Conservation (phyloP, 2,329 filamentous ascomycete species). For the Pseudopyrenochaeta lycopersici region DNA sequence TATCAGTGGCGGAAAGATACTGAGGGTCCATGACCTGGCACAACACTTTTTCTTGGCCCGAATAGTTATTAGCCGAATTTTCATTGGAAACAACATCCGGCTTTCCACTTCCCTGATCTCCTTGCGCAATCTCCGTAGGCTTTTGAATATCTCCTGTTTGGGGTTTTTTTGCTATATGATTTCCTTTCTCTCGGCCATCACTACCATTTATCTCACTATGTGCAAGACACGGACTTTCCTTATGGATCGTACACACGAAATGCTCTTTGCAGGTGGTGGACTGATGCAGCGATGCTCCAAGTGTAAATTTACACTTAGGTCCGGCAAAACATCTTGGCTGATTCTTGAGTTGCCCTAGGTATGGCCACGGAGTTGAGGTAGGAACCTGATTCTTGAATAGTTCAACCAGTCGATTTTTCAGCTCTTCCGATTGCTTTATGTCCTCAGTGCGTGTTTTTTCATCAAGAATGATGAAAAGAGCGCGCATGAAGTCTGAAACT, state of each 20-base stretch:
- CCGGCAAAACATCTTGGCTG: background rate
- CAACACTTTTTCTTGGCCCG: background rate
- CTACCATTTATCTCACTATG: background rate
- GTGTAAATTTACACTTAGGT: background rate
- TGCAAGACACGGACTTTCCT: background rate
- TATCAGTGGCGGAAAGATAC: background rate
- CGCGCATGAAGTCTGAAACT: slow-evolving; percentile 5
- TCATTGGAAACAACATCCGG: too few relatives aligned
- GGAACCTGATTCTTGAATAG: too few relatives aligned
- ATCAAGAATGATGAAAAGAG: slow-evolving; percentile 3
- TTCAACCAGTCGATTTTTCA: too few relatives aligned
- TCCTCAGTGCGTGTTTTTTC: slow-evolving; percentile 5
- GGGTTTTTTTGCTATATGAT: background rate
- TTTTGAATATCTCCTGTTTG: background rate
- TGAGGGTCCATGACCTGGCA: background rate
- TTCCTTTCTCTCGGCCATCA: too few relatives aligned
- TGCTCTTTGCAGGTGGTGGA: background rate
- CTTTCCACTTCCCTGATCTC: too few relatives aligned
- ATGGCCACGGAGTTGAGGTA: too few relatives aligned
- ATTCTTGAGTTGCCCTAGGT: too few relatives aligned
- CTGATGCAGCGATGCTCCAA: background rate
- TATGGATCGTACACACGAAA: background rate
- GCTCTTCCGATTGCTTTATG: slow-evolving; percentile 2
- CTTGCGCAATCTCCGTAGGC: too few relatives aligned
- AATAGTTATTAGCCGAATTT: too few relatives aligned